Base-by-base conservation (phyloP, 2,329 filamentous ascomycete species). In the Teratosphaeria viscida region DNA sequence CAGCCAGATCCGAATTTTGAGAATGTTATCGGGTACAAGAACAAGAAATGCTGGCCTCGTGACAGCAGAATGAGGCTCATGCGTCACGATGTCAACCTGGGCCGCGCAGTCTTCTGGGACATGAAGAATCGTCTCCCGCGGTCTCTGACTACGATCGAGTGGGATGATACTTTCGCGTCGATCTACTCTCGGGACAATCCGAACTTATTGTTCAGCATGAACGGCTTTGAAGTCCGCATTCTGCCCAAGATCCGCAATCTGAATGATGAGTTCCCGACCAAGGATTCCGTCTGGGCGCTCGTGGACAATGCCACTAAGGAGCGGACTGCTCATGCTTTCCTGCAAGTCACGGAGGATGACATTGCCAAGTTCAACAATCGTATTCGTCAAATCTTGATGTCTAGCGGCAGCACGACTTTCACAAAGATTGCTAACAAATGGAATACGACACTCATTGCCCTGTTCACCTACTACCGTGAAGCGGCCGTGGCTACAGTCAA, bases 371-470 rank as follows among this genome's bases (percentile, higher is more conserved):
- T 99, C 81, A 99, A 99, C 77, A 99, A 99, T 74, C 87, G 95
- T 52, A 99, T 99, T 70, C 86, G 94, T 61, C 94, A 99, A 71
- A 99, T 99, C 72, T 81, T 99, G 59, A 99, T 99, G 94, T 97
- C 92, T 11, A 97, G 94, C 60, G 95, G 94, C n/a, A 96, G 90
- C 5, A 99, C 94, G 0, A 99, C 94, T 0, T 99, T 99, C 77
- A 99, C 94, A 54, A 99, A 99, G 82, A 99, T 99, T 70, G 94
- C 95, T 54, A 99, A 99, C 78, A 99, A 99, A 78, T 99, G 95
- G 94, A 99, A 99, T 76, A 99, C 94, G 0, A 94, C 90, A 1
- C 76, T 99, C 66, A 99, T 99, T 69, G 92, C 94, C 0, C 82
- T 99, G 29, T 99, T 99, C 77, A 97, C 94, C 0, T 99, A 99